phyloP scores from a whole-genome alignment of 768 basidiomycete genomes.

The Podaxis sp. region DNA sequence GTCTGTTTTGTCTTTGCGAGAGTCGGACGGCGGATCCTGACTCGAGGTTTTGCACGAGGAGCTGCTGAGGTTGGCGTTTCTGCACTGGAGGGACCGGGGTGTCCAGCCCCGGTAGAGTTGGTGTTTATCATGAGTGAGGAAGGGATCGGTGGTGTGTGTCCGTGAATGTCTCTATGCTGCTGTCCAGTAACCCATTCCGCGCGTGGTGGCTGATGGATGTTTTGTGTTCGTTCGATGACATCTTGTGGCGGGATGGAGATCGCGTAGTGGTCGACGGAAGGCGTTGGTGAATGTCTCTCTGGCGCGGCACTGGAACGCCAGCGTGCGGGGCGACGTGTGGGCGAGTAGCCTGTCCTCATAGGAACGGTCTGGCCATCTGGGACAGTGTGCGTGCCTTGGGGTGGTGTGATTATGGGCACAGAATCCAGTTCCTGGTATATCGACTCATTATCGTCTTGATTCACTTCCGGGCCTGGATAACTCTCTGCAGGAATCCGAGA shows the following conservation, averaged over 20 bases:
- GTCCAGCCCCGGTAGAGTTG: background rate
- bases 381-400: background rate
- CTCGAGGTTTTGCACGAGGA: conserved; percentile 20
- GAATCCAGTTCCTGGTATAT: conserved; percentile 7
- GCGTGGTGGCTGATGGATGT: conserved; percentile 19
- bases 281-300: conserved; percentile 8
- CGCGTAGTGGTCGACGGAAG: conserved; percentile 28
- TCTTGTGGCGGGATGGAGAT: conserved; percentile 33
- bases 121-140: conserved; percentile 11
- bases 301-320: background rate
- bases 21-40: conserved; percentile 25
- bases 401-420: conserved; percentile 10
- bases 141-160: conserved; percentile 14
- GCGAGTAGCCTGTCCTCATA: conserved; percentile 13
- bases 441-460: background rate
- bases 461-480: background rate
- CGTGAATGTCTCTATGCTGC: conserved; percentile 29
- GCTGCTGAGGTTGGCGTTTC: conserved; percentile 15
- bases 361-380: background rate
- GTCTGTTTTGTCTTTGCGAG: conserved; percentile 33
- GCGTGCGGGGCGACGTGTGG: background rate
- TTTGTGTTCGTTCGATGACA: conserved; percentile 25
- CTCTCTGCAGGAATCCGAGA: background rate
- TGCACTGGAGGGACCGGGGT: background rate
- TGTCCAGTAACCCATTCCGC: conserved; percentile 40